phyloP scores from a whole-genome alignment of 257 asterid genomes.

The Plectranthus barbatus region DNA sequence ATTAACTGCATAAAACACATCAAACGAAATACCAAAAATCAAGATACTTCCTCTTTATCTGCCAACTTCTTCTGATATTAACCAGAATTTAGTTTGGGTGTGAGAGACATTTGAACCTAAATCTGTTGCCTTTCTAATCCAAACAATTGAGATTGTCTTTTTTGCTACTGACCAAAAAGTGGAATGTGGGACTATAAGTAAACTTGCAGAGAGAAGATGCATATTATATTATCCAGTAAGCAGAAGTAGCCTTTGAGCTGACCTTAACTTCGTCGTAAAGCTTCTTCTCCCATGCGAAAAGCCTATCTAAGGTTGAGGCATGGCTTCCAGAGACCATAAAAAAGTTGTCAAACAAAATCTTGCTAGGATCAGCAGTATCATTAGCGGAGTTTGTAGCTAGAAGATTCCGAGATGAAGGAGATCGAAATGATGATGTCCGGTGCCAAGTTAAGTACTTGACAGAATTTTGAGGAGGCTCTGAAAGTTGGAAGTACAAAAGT shows the following conservation, averaged over 20 bases:
- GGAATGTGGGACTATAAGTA: too few relatives aligned
- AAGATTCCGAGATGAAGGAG: slow-evolving; percentile 72
- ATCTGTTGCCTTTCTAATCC: too few relatives aligned
- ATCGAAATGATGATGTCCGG: slow-evolving; percentile 69
- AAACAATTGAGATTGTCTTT: not conserved
- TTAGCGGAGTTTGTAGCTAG: slow-evolving; percentile 44
- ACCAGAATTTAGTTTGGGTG: not conserved
- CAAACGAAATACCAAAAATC: not conserved
- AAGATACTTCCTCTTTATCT: not conserved
- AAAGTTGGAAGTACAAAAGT: slow-evolving; percentile 9
- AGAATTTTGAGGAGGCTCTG: slow-evolving; percentile 72
- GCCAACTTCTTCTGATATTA: not conserved
- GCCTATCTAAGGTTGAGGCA: slow-evolving; percentile 90
- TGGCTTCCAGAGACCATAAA: slow-evolving; percentile 92
- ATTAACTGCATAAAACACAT: not conserved
- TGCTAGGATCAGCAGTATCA: slow-evolving; percentile 38
- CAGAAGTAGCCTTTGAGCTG: slow-evolving; percentile 3
- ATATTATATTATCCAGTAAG: not conserved
- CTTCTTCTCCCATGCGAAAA: slow-evolving; percentile 96
- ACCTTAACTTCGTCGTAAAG: slow-evolving; percentile 98
- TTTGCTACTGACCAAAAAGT: too few relatives aligned
- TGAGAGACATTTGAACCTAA: not conserved
- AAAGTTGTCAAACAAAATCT: slow-evolving; percentile 59
- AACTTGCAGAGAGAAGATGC: not conserved
- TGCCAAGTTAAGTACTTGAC: slow-evolving; percentile 91